Evolutionary conservation across 768 basidiomycete genomes (phyloP).

Genomic region (Leccinum boreale): DNA sequence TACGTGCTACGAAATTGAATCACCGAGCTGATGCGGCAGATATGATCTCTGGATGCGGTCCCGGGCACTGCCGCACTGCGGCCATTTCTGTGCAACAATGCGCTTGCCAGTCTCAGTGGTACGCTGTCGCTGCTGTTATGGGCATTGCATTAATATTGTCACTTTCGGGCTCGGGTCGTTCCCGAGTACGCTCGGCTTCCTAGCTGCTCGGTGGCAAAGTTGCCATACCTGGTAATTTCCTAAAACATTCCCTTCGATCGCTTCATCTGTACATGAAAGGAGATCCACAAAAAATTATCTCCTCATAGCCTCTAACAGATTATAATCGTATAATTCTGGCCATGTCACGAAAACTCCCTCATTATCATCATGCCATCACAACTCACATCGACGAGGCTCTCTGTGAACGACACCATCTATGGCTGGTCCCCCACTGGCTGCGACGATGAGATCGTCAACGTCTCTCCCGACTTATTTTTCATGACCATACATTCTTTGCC

Average conservation of each 20-base stretch:
- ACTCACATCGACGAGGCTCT: slow-evolving; percentile 6
- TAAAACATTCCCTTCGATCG: background rate
- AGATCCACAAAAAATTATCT: background rate
- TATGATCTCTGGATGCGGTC: too few species aligned
- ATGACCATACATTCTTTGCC: slow-evolving; percentile 3
- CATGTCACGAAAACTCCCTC: background rate
- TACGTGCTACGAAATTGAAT: too few species aligned
- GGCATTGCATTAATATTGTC: background rate
- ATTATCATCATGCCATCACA: background rate
- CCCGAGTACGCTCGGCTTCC: background rate
- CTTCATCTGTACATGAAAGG: background rate
- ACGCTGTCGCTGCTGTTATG: slow-evolving; percentile 1
- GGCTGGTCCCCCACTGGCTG: slow-evolving; percentile 29
- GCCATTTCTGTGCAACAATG: slow-evolving; percentile 10
- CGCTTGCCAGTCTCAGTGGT: background rate
- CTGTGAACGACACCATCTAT: slow-evolving; percentile 9
- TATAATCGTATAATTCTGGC: background rate
- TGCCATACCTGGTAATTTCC: slow-evolving; percentile 5
- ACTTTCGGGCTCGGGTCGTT: background rate
- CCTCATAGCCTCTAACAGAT: background rate
- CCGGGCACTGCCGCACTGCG: too few species aligned
- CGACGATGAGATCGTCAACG: slow-evolving; percentile 28
- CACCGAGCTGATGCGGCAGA: background rate
- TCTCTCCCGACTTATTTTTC: slow-evolving; percentile 18
- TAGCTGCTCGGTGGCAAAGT: slow-evolving; percentile 7